Evolutionary conservation across 345 rosid genomes (phyloP).

Genomic region (Melastoma malabathricum): DNA sequence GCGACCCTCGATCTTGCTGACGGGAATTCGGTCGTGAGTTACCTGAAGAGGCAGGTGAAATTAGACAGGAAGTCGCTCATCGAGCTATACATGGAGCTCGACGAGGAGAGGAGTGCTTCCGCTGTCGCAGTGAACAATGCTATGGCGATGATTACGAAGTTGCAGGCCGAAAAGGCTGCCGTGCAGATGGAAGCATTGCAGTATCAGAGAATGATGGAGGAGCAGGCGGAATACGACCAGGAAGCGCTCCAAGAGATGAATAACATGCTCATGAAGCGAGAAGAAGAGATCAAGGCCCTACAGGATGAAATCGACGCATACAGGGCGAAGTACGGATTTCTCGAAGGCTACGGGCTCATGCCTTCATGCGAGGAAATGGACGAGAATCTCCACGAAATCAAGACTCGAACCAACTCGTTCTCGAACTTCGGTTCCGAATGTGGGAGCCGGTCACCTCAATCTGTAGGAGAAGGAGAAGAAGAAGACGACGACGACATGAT

Average conservation of each 20-base stretch:
- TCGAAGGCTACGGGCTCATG: slow-evolving; percentile 11
- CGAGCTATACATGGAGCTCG: slow-evolving; percentile 75
- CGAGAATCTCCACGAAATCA: slow-evolving; percentile 4
- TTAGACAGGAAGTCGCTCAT: slow-evolving; percentile 75
- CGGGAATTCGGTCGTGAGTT: slow-evolving; percentile 40
- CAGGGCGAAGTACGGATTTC: slow-evolving; percentile 37
- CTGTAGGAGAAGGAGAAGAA: not conserved
- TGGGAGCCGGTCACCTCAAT: slow-evolving; percentile 5
- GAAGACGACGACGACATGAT: not conserved
- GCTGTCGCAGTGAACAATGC: slow-evolving; percentile 89
- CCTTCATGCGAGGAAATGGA: not conserved
- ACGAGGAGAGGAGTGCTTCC: slow-evolving; percentile 83
- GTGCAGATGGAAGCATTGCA: slow-evolving; percentile 97
- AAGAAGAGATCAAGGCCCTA: slow-evolving; percentile 42
- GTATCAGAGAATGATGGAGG: slow-evolving; percentile 98
- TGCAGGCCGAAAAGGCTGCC: slow-evolving; percentile 82
- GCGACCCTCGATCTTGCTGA: slow-evolving; percentile 24
- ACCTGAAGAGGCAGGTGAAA: slow-evolving; percentile 60
- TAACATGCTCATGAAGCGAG: slow-evolving; percentile 37
- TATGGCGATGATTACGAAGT: slow-evolving; percentile 86
- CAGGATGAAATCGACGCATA: slow-evolving; percentile 61
- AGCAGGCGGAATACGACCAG: slow-evolving; percentile 82
- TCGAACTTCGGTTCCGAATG: slow-evolving; percentile 4
- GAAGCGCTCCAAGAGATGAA: slow-evolving; percentile 61
- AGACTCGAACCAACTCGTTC: slow-evolving; percentile 5